A percentile compares a stretch with the other conserved stretches of the same genome.
Evolutionary conservation across 2,329 filamentous ascomycete genomes (phyloP).

Genomic region (Albophoma yamanashiensis): DNA sequence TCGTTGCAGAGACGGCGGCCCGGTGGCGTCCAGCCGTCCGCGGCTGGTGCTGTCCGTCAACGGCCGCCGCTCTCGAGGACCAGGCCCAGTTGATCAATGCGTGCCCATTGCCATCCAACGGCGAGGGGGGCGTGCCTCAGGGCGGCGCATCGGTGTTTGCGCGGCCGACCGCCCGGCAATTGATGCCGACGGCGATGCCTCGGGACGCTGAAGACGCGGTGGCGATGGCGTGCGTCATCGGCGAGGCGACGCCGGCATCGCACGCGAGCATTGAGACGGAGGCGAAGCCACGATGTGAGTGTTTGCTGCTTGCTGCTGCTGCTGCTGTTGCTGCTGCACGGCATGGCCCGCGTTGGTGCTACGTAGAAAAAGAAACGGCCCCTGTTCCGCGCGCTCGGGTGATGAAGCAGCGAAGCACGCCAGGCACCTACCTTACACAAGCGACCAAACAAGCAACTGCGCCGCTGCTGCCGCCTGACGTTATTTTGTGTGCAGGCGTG

Average conservation of each 20-base stretch:
- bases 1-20: neutral
- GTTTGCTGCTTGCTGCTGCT: too few relatives aligned
- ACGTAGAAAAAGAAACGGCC: neutral
- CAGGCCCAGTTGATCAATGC: too few relatives aligned
- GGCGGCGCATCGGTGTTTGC: neutral
- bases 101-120: too few relatives aligned
- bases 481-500: neutral
- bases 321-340: neutral
- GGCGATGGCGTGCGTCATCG: neutral
- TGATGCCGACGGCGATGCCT: neutral
- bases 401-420: neutral
- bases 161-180: neutral
- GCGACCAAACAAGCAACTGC: neutral
- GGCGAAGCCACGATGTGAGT: neutral
- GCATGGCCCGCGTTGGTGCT: neutral
- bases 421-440: too few relatives aligned
- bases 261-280: neutral
- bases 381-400: neutral
- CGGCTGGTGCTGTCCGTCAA: neutral
- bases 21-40: neutral
- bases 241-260: neutral
- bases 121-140: neutral
- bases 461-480: neutral
- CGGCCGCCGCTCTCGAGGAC: neutral
- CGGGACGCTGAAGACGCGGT: neutral